phyloP scores from a whole-genome alignment of 495 filamentous ascomycete genomes.

The Paragyromitra xinjiangensis region DNA sequence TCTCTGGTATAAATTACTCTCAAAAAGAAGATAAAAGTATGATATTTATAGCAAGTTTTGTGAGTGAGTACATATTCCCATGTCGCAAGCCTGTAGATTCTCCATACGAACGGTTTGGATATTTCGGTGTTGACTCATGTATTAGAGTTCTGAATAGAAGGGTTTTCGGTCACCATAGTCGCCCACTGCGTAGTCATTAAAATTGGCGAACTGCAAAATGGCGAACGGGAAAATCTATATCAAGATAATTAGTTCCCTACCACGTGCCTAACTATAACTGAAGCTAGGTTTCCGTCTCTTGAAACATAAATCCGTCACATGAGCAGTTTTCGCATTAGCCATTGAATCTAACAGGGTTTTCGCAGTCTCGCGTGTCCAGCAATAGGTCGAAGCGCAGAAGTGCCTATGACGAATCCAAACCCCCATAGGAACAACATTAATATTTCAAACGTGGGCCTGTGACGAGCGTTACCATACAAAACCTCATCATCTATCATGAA shows the following conservation, averaged over 20 bases:
- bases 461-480: neutral
- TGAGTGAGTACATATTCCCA: neutral
- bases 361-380: neutral
- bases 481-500: neutral
- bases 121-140: conserved; percentile 1
- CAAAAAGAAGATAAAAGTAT: neutral
- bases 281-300: neutral
- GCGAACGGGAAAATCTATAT: neutral
- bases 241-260: neutral
- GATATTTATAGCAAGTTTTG: conserved; percentile 7
- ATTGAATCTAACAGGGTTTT: neutral
- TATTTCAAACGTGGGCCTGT: neutral
- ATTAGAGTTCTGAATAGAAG: neutral
- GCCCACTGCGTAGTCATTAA: neutral
- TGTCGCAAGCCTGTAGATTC: neutral
- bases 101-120: neutral
- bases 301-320: neutral
- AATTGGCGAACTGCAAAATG: neutral
- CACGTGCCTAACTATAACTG: neutral
- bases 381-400: neutral
- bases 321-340: neutral
- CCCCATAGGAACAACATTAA: neutral
- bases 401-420: neutral
- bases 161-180: neutral
- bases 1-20: neutral